Evolutionary conservation across 176 grass and related monocot species (phyloP).

Genomic region (Musa schizocarpa): DNA sequence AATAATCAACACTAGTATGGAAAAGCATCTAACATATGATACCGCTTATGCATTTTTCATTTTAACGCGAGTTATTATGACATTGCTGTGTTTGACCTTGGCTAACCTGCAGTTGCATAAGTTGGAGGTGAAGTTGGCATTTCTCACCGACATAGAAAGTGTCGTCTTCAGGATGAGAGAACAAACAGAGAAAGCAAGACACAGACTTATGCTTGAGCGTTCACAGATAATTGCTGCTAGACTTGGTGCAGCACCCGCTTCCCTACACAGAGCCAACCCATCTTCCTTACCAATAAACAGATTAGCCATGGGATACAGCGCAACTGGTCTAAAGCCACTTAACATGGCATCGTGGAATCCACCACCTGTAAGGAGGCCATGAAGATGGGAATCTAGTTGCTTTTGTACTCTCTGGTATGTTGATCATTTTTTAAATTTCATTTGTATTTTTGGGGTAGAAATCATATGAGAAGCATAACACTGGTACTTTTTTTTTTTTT

Average conservation of each 20-base stretch:
- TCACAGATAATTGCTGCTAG: constrained; percentile 75
- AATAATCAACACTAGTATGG: no score
- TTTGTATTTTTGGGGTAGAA: not conserved
- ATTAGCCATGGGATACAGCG: constrained; percentile 14
- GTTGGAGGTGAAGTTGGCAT: constrained; percentile 60
- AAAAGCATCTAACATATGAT: no score
- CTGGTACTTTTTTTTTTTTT: no score
- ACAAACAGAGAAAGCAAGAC: constrained; percentile 74
- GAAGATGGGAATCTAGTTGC: not conserved
- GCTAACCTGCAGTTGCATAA: constrained; percentile 55
- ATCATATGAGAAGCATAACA: no score
- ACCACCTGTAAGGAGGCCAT: constrained; percentile 20
- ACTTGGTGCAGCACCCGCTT: constrained; percentile 31
- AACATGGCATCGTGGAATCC: constrained; percentile 17
- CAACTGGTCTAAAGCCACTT: constrained; percentile 16
- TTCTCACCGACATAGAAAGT: constrained; percentile 67
- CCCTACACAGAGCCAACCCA: constrained; percentile 11
- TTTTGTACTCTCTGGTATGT: not conserved
- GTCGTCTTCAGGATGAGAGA: constrained; percentile 61
- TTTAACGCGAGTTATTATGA: no score
- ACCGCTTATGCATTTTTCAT: no score
- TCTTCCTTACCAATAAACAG: constrained; percentile 30
- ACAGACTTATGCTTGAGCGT: constrained; percentile 75
- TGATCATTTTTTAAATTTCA: not conserved
- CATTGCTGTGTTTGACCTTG: constrained; percentile 3